These are phyloP conservation scores for Boletus tomentosulus DNA, from an alignment of 768 basidiomycete genomes.

Conservation along the genomic window DNA sequence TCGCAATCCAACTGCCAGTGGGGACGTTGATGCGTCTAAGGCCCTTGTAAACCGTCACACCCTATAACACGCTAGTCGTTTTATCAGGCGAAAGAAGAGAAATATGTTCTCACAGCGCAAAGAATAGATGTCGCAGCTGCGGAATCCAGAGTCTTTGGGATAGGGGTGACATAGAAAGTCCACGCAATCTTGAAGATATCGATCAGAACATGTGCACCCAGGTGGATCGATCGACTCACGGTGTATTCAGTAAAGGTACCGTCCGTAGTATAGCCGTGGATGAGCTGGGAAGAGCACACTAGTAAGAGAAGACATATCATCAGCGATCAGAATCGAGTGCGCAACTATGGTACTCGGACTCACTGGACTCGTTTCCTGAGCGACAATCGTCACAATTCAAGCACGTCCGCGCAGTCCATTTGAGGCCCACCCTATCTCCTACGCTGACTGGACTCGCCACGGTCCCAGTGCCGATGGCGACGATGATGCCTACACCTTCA, in stretches of 20 bases:
- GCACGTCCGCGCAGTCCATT: slow-evolving; percentile 40
- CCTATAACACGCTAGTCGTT: slow-evolving; percentile 10
- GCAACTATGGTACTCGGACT: slow-evolving; percentile 3
- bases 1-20: slow-evolving; percentile 38
- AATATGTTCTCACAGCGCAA: slow-evolving; percentile 32
- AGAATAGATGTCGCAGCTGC: slow-evolving; percentile 42
- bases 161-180: slow-evolving; percentile 39
- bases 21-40: slow-evolving; percentile 35
- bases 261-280: slow-evolving; percentile 38
- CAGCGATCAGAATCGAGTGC: not conserved
- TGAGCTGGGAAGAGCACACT: slow-evolving; percentile 9
- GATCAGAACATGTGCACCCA: not conserved
- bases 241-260: slow-evolving; percentile 43
- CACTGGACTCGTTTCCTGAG: slow-evolving; percentile 32
- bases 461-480: slow-evolving; percentile 39
- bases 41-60: slow-evolving; percentile 45
- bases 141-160: slow-evolving; percentile 39
- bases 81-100: not conserved
- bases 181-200: slow-evolving; percentile 25
- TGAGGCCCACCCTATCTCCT: slow-evolving; percentile 42
- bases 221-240: slow-evolving; percentile 16
- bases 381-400: slow-evolving; percentile 40
- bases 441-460: slow-evolving; percentile 28
- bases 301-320: not conserved
- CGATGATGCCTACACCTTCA: slow-evolving; percentile 44